Evolutionary conservation across 108 stramenopile genomes (phyloP), one percentile per base, ranked within the genome.

Genomic region (Fragilaria radians): DNA sequence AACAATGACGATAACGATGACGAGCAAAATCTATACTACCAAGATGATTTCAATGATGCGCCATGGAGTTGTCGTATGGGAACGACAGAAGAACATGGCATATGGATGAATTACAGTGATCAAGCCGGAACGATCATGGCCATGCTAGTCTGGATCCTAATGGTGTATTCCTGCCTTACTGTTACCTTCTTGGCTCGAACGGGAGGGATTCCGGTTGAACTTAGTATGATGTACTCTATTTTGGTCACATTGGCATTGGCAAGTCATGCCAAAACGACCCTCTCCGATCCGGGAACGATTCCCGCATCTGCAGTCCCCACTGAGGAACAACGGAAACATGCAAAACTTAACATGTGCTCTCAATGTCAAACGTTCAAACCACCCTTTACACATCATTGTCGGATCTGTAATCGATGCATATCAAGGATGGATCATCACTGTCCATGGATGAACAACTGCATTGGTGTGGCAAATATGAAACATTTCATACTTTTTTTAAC

Each of bases 401-500:
- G 96, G 22, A 95, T 97, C 46, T 99, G 98, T 72, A 90, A 92
- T 75, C 83, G 96, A 52, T 99, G 98, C 66, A 89, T 97, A 36
- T 83, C 85, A 45, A 65, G 90, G 64, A 97, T 99, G 98, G 98
- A 80, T 34, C 76, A 97, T 73, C 97, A 97, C 71, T 97, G 97
- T 86, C 94, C 95, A 4, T 97, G 97, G 97, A 97, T 99, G 88
- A 99, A 99, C 77, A 99, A 99, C 78, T 99, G 96, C 71, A 86
- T 99, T 23, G 98, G 96, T 23, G 86, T 70, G 2, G 80, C 67
- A 14, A 95, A 93, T 76, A 75, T 96, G 62, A 97, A 99, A 74
- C 93, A 93, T 66, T 98, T 99, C 71, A 64, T 96, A 36, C 85
- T 99, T 1, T 99, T 99, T 72, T 67, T 96, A 33, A 57, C 89